Conservation (phyloP, 305 asterid species). For the Rubia tinctorum region DNA sequence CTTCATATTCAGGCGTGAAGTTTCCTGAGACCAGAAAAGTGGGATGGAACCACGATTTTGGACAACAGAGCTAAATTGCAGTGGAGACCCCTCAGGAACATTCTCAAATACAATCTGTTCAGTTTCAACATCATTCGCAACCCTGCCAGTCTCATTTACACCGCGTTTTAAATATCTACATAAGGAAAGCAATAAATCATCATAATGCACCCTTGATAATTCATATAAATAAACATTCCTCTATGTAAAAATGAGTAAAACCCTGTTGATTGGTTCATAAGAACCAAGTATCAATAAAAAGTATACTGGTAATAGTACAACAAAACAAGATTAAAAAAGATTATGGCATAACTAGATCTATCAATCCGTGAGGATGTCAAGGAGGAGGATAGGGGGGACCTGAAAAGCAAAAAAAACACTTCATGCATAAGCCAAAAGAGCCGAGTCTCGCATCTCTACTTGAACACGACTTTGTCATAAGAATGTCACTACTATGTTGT, state of each 20-base stretch:
- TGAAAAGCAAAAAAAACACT: neutral
- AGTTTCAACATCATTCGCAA: conserved; percentile 97
- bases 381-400: neutral
- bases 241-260: neutral
- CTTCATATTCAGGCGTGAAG: conserved; percentile 84
- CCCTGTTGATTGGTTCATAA: neutral
- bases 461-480: neutral
- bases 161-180: conserved; percentile 94
- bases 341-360: neutral
- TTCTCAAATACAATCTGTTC: conserved; percentile 86
- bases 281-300: neutral
- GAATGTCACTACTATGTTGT: neutral
- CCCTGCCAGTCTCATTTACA: conserved; percentile 85
- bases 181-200: conserved; percentile 10
- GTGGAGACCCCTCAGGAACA: conserved; percentile 58
- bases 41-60: conserved; percentile 99
- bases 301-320: neutral
- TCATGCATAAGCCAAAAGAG: neutral
- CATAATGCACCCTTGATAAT: neutral
- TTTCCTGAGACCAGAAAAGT: conserved; percentile 96
- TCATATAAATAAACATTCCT: neutral
- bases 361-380: neutral
- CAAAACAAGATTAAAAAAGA: neutral
- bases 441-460: neutral
- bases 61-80: conserved; percentile 85